Conservation (phyloP, 805 yeast genomes). For the Schwanniomyces occidentalis region DNA sequence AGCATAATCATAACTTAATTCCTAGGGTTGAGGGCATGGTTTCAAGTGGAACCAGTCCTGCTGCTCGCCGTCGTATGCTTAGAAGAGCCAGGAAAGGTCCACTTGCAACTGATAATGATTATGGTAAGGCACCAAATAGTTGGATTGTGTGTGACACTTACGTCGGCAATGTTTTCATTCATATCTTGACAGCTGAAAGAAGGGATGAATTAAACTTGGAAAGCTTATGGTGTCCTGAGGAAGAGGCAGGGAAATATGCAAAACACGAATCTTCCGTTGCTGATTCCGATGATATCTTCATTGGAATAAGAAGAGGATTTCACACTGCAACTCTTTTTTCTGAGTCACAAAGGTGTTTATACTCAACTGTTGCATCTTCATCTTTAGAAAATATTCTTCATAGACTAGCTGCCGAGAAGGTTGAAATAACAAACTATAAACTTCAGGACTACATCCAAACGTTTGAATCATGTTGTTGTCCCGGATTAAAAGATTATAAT, state of each 20-base stretch:
- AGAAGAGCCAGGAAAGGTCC: conserved; percentile 56
- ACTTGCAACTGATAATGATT: conserved; percentile 54
- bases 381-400: conserved; percentile 1
- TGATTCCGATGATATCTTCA: conserved; percentile 39
- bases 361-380: background rate
- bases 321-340: conserved; percentile 36
- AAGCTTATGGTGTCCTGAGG: conserved; percentile 55
- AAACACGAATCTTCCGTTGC: conserved; percentile 12
- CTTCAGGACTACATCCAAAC: background rate
- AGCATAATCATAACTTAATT: conserved; percentile 38
- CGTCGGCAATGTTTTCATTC: conserved; percentile 64
- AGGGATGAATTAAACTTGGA: conserved; percentile 72
- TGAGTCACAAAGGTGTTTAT: background rate
- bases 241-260: conserved; percentile 32
- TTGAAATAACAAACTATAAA: background rate
- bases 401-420: background rate
- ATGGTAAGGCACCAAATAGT: conserved; percentile 60
- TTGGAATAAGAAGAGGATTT: conserved; percentile 41
- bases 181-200: conserved; percentile 70
- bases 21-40: conserved; percentile 73
- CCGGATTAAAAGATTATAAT: conserved; percentile 18
- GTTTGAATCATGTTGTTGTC: conserved; percentile 8
- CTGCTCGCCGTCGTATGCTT: conserved; percentile 39
- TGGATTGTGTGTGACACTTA: conserved; percentile 83
- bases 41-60: conserved; percentile 50